Evolutionary conservation across 257 asterid genomes (phyloP).

Genomic region (Solanum tarapatanum): DNA sequence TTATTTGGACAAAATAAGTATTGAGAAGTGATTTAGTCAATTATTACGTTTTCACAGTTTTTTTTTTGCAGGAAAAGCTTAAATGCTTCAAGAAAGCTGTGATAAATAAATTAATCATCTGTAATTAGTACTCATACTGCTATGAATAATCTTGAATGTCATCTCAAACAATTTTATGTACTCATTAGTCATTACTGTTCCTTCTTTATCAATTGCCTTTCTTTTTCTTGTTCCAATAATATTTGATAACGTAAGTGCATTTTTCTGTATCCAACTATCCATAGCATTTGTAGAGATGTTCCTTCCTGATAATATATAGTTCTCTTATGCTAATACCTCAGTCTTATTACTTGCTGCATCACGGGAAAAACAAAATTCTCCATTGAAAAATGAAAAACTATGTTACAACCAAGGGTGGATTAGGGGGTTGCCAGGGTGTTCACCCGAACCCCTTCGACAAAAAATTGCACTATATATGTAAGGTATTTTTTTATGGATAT

Average conservation of each 20-base stretch:
- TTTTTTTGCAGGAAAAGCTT: not conserved
- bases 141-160: not conserved
- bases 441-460: not conserved
- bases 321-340: not conserved
- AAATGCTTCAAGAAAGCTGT: not conserved
- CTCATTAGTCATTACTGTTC: not conserved
- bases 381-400: not conserved
- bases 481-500: not conserved
- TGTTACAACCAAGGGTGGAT: not conserved
- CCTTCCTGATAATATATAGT: not conserved
- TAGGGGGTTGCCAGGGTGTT: not conserved
- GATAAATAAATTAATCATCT: not conserved
- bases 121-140: not conserved
- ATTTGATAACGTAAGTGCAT: not conserved
- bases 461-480: not conserved
- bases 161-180: not conserved
- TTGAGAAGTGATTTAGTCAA: not conserved
- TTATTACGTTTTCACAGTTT: not conserved
- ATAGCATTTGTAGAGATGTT: not conserved
- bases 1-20: not conserved
- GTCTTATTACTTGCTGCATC: not conserved
- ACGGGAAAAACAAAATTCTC: not conserved
- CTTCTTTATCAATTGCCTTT: not conserved
- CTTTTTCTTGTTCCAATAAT: not conserved
- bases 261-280: not conserved